A percentile compares a stretch with the other conserved stretches of the same genome.
phyloP scores from a whole-genome alignment of 345 rosid genomes.

The Syzygium oleosum region DNA sequence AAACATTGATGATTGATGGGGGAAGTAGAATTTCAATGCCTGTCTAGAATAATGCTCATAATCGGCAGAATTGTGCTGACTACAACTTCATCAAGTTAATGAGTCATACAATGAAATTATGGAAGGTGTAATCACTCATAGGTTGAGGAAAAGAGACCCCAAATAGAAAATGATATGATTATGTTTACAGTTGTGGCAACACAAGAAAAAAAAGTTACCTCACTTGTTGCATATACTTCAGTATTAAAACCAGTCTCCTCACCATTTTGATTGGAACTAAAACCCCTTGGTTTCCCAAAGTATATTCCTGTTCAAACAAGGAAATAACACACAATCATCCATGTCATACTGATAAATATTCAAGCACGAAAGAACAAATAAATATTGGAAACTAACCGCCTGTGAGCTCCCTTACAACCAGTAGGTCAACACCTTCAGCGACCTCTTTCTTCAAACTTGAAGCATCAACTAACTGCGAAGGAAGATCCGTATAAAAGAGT shows the following conservation, averaged over 20 bases:
- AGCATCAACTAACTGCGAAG: constrained; percentile 75
- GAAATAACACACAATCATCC: not conserved
- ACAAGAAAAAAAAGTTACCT: constrained; percentile 37
- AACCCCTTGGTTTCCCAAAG: constrained; percentile 89
- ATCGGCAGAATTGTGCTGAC: not conserved
- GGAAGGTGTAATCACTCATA: not conserved
- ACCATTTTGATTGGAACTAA: constrained; percentile 59
- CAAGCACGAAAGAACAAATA: not conserved
- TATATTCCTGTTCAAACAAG: constrained; percentile 58
- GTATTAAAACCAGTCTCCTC: constrained; percentile 89
- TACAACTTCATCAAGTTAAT: not conserved
- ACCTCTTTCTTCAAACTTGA: constrained; percentile 93
- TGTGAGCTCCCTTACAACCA: constrained; percentile 99
- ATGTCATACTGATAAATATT: not conserved
- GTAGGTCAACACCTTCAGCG: constrained; percentile 91
- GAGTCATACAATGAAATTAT: not conserved
- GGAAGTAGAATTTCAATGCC: not conserved
- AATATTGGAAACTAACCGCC: constrained; percentile 53
- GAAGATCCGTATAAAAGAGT: not conserved
- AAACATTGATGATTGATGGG: not conserved
- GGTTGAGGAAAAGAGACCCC: not conserved
- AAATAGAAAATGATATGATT: not conserved
- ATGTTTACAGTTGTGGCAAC: not conserved
- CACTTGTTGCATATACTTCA: constrained; percentile 80
- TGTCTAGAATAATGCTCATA: not conserved